Percentiles rank a stretch among this genome's conserved stretches.
phyloP scores from a whole-genome alignment of 148 eudicot genomes.

The Camellia granthamiana region DNA sequence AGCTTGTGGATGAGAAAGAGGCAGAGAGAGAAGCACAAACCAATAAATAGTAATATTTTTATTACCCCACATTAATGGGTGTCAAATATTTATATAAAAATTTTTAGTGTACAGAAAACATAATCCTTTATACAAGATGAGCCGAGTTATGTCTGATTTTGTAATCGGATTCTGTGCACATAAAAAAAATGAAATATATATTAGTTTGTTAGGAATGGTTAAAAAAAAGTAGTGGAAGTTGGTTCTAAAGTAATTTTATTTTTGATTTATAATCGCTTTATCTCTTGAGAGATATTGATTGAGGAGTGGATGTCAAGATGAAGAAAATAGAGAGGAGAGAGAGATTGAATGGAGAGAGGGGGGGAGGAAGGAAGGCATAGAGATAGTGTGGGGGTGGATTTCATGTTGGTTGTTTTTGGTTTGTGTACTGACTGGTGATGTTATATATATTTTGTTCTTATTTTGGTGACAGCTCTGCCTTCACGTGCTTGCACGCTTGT shows the following conservation, averaged over 20 bases:
- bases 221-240: background rate
- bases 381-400: background rate
- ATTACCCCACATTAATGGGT: slow-evolving; percentile 8
- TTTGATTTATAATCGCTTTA: background rate
- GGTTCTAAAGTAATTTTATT: too few species aligned
- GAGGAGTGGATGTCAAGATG: background rate
- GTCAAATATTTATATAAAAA: background rate
- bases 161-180: too few species aligned
- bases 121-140: too few species aligned
- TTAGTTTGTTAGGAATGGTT: background rate
- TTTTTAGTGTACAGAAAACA: too few species aligned
- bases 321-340: background rate
- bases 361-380: background rate
- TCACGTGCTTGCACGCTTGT: background rate
- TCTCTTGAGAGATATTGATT: background rate
- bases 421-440: background rate
- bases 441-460: background rate
- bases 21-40: slow-evolving; percentile 34
- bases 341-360: background rate
- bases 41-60: slow-evolving; percentile 15
- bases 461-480: background rate
- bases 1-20: slow-evolving; percentile 38
- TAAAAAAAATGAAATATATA: too few species aligned
- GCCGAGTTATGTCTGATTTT: too few species aligned
- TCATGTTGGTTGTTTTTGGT: background rate